Percentiles rank a stretch among this genome's conserved stretches.
These are phyloP conservation scores for Arbutus unedo DNA, from an alignment of 148 eudicot genomes.

Conservation along the genomic window DNA sequence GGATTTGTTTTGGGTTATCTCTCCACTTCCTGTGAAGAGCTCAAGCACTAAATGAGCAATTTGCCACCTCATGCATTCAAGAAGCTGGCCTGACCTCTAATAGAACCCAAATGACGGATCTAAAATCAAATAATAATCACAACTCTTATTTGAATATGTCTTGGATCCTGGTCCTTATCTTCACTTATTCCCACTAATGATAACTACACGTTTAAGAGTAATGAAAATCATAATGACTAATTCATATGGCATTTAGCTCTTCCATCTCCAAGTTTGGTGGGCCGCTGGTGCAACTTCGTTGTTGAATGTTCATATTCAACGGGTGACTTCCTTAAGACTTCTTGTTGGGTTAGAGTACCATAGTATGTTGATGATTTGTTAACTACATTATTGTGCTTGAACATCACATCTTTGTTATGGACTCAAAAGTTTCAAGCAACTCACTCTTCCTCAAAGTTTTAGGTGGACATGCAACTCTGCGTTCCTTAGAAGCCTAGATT, in stretches of 20 bases:
- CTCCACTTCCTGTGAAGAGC: not conserved
- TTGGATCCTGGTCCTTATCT: not conserved
- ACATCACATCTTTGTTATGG: not conserved
- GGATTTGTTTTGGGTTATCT: not conserved
- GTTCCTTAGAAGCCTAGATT: not conserved
- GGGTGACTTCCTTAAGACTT: not conserved
- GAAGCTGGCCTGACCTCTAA: not conserved
- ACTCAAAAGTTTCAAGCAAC: not conserved
- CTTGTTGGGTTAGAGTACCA: not conserved
- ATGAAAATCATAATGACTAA: too few relatives aligned
- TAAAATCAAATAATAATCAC: not conserved
- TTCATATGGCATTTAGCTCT: too few relatives aligned
- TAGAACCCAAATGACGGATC: not conserved
- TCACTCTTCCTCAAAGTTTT: not conserved
- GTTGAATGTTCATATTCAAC: not conserved
- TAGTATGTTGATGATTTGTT: not conserved
- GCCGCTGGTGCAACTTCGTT: not conserved
- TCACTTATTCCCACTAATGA: not conserved
- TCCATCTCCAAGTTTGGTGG: not conserved
- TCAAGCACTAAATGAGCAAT: not conserved
- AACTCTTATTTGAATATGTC: not conserved
- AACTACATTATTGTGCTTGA: not conserved
- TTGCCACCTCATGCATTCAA: too few relatives aligned
- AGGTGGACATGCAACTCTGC: not conserved
- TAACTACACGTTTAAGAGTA: not conserved